Evolutionary conservation across 2,329 filamentous ascomycete genomes (phyloP), one percentile per base, ranked within the genome.

Genomic region (Epichloe hybrida): DNA sequence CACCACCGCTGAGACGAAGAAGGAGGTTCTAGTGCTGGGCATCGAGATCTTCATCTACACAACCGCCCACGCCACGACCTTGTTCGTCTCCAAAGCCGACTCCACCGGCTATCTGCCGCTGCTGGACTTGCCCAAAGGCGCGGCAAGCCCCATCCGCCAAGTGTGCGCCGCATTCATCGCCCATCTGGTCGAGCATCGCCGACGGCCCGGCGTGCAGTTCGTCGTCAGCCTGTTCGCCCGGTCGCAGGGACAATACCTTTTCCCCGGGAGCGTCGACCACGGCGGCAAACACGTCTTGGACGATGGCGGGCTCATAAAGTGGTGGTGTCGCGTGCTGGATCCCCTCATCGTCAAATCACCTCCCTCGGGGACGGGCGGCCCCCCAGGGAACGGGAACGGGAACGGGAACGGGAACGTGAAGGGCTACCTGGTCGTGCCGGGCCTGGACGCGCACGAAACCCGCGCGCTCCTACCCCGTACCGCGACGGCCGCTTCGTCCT

Each of bases 61-160:
- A 0, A 95, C 90, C 0, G 77, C 79, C 44, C 77, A 79, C 58
- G 78, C 88, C 23, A 95, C 86, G 1, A 96, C 87, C 4, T 77
- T 97, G 50, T 98, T 98, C 64, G 84, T 98, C 23, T 91, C 90
- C 55, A 98, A 98, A 68, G 93, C 93, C 46, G 93, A 98, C 69
- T 96, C 93, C 9, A 96, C 91, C 0, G 93, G 94, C 23, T 94
- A 88, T 63, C 70, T 96, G 9, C 73, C 82, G 57, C 72, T 84
- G 2, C 71, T 90, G 37, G 70, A 77, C 17, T 71, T 86, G 0
- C 77, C 82, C 15, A 77, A 71, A 57, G 74, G 77, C n/a, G 72
- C 75, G 0, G 72, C 79, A 0, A 93, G 87, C 3, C 88, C 88
- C 0, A 76, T 95, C 47, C 81, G 86, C 55, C 74, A 81, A 35